These are phyloP conservation scores for Flaveria sonorensis DNA, from an alignment of 129 eudicot species.

Conservation along the genomic window DNA sequence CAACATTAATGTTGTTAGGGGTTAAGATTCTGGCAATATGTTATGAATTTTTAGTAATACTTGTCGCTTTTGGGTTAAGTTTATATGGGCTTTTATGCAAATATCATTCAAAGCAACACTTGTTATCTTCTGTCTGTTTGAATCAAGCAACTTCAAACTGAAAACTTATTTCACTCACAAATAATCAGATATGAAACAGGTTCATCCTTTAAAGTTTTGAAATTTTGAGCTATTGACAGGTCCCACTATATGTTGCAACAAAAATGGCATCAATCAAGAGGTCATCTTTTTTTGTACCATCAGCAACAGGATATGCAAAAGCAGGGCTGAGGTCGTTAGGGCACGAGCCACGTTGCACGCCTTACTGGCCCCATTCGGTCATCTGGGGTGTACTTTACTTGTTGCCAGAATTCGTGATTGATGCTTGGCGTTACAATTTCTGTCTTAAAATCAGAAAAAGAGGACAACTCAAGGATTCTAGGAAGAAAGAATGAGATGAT, in stretches of 20 bases:
- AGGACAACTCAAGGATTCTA: slow-evolving; percentile 84
- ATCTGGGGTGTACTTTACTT: slow-evolving; percentile 60
- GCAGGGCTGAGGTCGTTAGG: slow-evolving; percentile 87
- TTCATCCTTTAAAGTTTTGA: background rate
- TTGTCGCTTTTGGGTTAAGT: background rate
- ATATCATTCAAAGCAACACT: background rate
- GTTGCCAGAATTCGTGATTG: slow-evolving; percentile 61
- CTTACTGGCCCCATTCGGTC: slow-evolving; percentile 93
- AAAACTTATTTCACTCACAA: too few relatives aligned
- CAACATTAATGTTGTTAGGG: background rate
- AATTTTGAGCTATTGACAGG: slow-evolving; percentile 39
- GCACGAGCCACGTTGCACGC: slow-evolving; percentile 91
- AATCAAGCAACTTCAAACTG: background rate
- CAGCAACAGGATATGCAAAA: slow-evolving; percentile 77
- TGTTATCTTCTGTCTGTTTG: background rate
- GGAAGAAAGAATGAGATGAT: slow-evolving; percentile 60
- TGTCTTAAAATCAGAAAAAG: slow-evolving; percentile 76
- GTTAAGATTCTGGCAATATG: background rate
- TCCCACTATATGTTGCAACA: slow-evolving; percentile 88
- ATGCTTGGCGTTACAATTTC: slow-evolving; percentile 68
- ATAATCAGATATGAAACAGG: background rate
- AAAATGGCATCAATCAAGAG: slow-evolving; percentile 93
- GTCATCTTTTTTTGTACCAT: slow-evolving; percentile 91
- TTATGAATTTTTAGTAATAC: background rate
- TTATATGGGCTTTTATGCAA: background rate